These are phyloP conservation scores for Aspergillus sp. DNA, from an alignment of 2,329 filamentous ascomycete genomes.

Conservation along the genomic window DNA sequence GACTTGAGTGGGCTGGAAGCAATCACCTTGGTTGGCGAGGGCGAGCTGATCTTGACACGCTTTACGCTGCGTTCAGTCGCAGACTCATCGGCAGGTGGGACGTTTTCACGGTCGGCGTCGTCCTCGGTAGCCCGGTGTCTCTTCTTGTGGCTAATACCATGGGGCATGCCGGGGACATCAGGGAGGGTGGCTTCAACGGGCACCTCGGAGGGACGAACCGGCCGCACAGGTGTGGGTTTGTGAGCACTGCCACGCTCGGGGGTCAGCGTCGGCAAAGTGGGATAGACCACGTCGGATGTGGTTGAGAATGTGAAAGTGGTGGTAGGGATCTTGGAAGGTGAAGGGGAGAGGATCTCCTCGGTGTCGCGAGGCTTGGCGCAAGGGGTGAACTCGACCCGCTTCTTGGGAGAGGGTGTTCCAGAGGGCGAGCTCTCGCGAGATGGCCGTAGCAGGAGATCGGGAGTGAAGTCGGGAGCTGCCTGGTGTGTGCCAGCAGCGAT, in stretches of 20 bases:
- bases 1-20: slow-evolving; percentile 41
- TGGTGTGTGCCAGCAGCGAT: slow-evolving; percentile 64
- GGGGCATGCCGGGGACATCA: slow-evolving; percentile 41
- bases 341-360: slow-evolving; percentile 41
- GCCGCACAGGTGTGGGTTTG: slow-evolving; percentile 44
- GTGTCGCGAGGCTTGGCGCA: slow-evolving; percentile 59
- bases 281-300: slow-evolving; percentile 41
- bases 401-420: slow-evolving; percentile 73
- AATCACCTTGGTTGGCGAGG: slow-evolving; percentile 23
- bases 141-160: slow-evolving; percentile 48
- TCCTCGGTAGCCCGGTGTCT: slow-evolving; percentile 42
- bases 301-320: slow-evolving; percentile 26
- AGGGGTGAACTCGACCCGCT: slow-evolving; percentile 80
- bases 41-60: slow-evolving; percentile 39
- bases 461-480: slow-evolving; percentile 44
- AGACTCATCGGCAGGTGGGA: slow-evolving; percentile 32
- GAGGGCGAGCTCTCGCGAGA: slow-evolving; percentile 36
- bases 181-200: slow-evolving; percentile 29
- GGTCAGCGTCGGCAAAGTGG: slow-evolving; percentile 43
- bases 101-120: slow-evolving; percentile 37
- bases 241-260: slow-evolving; percentile 30
- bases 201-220: slow-evolving; percentile 41
- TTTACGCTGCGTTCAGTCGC: slow-evolving; percentile 39
- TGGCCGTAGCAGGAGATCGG: slow-evolving; percentile 56
- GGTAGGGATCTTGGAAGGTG: slow-evolving; percentile 45